Evolutionary conservation across 192 early-diverging fungal genomes (phyloP).

Genomic region (Gigaspora rosea): DNA sequence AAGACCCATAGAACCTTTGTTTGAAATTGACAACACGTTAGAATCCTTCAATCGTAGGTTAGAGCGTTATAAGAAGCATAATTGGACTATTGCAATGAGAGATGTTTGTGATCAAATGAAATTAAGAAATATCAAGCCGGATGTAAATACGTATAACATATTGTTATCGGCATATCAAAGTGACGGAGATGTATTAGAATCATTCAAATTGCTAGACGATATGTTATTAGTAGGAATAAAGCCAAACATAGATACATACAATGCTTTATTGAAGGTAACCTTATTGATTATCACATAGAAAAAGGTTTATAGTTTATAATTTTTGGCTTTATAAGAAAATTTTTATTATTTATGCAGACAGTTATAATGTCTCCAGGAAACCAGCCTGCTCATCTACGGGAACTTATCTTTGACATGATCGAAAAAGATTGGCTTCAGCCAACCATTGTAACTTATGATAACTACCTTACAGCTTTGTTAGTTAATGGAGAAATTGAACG

Average conservation of each 20-base stretch:
- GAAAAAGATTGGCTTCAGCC: not conserved
- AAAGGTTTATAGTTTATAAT: not conserved
- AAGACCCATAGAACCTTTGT: too few species aligned
- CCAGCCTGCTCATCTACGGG: not conserved
- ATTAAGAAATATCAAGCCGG: not conserved
- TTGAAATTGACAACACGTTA: not conserved
- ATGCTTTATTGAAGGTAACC: conserved; percentile 8
- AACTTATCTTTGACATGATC: not conserved
- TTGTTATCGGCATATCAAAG: not conserved
- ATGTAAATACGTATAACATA: not conserved
- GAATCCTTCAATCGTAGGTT: not conserved
- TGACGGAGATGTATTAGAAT: not conserved
- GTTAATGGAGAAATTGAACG: conserved; percentile 21
- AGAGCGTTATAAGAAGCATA: not conserved
- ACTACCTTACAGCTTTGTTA: conserved; percentile 7
- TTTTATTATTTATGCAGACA: not conserved
- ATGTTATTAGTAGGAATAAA: not conserved
- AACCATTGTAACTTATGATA: not conserved
- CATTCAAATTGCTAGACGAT: conserved; percentile 7
- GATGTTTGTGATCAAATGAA: not conserved
- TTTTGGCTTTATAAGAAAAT: not conserved
- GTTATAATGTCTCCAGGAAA: not conserved
- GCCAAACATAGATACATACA: not conserved
- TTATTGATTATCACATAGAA: not conserved
- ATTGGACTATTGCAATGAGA: not conserved